Conservation (phyloP, 257 asterid genomes). For the Ophiorrhiza pumila region DNA sequence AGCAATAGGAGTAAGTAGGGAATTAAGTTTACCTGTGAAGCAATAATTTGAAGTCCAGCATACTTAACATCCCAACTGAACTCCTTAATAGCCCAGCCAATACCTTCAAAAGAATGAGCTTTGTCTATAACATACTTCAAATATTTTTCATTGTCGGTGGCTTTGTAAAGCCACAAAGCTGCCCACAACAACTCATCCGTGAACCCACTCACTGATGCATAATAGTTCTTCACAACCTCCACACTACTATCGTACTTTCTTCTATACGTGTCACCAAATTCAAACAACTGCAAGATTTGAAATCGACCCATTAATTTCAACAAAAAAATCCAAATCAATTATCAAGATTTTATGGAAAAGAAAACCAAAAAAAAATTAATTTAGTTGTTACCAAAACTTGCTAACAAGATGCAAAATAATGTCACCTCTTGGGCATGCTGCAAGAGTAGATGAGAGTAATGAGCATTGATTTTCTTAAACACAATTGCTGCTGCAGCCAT, state of each 20-base stretch:
- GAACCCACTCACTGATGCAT: constrained; percentile 77
- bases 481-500: constrained; percentile 32
- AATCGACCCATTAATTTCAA: background rate
- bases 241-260: constrained; percentile 70
- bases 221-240: constrained; percentile 66
- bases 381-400: background rate
- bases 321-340: too few species aligned
- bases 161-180: constrained; percentile 75
- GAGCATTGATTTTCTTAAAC: constrained; percentile 8
- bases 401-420: background rate
- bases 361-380: background rate
- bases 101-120: constrained; percentile 61
- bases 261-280: constrained; percentile 74
- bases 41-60: constrained; percentile 71
- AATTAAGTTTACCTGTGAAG: constrained; percentile 49
- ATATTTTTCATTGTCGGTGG: constrained; percentile 56
- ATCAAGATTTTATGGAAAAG: background rate
- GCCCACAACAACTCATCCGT: constrained; percentile 88
- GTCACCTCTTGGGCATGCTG: constrained; percentile 16
- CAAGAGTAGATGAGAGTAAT: constrained; percentile 8
- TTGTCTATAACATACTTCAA: constrained; percentile 47
- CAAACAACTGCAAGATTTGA: constrained; percentile 65
- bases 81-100: constrained; percentile 67
- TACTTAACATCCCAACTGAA: constrained; percentile 92
- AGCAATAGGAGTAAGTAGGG: background rate